A percentile compares a stretch with the other conserved stretches of the same genome.
These are phyloP conservation scores for Suhomyces prunicola DNA, from an alignment of 805 yeast genomes.

Conservation along the genomic window DNA sequence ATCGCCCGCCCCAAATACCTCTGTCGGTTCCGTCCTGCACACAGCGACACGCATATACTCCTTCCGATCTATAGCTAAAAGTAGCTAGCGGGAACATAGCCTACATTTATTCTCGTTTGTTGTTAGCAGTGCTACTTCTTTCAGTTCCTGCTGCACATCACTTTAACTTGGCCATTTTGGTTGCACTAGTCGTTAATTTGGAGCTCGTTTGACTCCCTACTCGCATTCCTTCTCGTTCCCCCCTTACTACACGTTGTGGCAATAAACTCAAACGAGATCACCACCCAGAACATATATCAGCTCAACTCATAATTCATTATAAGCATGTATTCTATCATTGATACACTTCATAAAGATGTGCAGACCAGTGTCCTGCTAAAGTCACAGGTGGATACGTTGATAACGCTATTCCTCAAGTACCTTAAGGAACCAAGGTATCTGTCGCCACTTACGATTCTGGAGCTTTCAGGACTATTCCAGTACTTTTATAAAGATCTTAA, in stretches of 20 bases:
- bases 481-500: slow-evolving; percentile 38
- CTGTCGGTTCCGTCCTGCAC: neutral
- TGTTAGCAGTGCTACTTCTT: neutral
- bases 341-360: slow-evolving; percentile 23
- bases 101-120: neutral
- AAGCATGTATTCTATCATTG: neutral
- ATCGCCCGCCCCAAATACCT: neutral
- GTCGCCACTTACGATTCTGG: slow-evolving; percentile 35
- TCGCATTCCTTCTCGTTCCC: neutral
- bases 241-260: neutral
- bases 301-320: neutral
- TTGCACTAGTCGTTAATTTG: neutral
- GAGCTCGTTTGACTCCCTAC: neutral
- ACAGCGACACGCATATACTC: neutral
- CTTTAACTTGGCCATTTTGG: neutral
- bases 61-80: neutral
- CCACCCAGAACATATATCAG: neutral
- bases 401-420: slow-evolving; percentile 29
- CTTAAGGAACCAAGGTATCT: slow-evolving; percentile 44
- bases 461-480: slow-evolving; percentile 32
- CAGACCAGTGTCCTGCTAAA: slow-evolving; percentile 18
- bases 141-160: neutral
- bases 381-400: slow-evolving; percentile 25
- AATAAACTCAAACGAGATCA: neutral
- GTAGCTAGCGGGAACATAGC: neutral